Conservation (phyloP, 2,329 filamentous ascomycete genomes). For the Colletotrichum siamense region DNA sequence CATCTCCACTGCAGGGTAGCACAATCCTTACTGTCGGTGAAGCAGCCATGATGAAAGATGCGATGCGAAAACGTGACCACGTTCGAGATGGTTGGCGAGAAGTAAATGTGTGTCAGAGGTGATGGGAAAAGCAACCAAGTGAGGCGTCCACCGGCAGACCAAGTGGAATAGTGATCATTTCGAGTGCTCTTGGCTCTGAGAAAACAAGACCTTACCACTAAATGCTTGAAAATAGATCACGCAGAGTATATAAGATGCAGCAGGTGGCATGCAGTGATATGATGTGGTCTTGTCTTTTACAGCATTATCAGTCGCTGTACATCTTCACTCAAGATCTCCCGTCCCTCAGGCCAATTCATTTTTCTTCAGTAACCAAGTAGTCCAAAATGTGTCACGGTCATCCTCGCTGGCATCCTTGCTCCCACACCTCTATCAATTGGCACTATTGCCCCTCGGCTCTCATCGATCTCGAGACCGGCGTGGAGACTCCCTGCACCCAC, state of each 20-base stretch:
- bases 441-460: conserved; percentile 56
- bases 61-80: not conserved
- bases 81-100: conserved; percentile 17
- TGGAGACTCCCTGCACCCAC: conserved; percentile 54
- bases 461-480: conserved; percentile 55
- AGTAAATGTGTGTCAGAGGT: not conserved
- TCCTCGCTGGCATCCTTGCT: conserved; percentile 56
- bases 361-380: too few relatives aligned
- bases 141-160: conserved; percentile 23
- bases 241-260: conserved; percentile 6
- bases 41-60: not conserved
- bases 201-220: not conserved
- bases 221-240: not conserved
- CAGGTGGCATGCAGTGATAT: not conserved
- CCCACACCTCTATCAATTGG: conserved; percentile 61
- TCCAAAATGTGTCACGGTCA: conserved; percentile 59
- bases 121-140: conserved; percentile 8
- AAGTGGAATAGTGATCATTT: conserved; percentile 11
- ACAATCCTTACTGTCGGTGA: not conserved
- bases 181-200: not conserved
- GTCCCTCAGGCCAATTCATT: not conserved
- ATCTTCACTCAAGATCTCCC: not conserved
- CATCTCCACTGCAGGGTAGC: not conserved
- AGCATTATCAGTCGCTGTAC: not conserved
- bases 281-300: not conserved